Evolutionary conservation across 345 rosid species (phyloP).

Genomic region (Ailanthus altissimus): DNA sequence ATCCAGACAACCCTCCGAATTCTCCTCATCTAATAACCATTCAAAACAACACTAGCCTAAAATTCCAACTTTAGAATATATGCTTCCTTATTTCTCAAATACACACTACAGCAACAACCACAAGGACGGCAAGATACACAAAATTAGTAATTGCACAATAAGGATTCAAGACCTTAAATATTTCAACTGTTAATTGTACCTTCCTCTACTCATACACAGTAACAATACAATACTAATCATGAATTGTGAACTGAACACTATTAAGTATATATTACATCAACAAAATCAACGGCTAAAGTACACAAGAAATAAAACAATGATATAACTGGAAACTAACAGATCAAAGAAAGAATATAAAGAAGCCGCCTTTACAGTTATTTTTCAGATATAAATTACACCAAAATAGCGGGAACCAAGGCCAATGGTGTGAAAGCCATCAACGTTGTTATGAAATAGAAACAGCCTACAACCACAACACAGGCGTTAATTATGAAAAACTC

Average conservation of each 20-base stretch:
- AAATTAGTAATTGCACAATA: not conserved
- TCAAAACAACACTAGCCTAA: slow-evolving; percentile 23
- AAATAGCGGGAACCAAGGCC: slow-evolving; percentile 5
- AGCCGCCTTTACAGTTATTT: slow-evolving; percentile 22
- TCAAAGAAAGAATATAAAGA: slow-evolving; percentile 27
- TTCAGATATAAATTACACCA: slow-evolving; percentile 21
- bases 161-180: slow-evolving; percentile 12
- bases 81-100: slow-evolving; percentile 24
- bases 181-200: slow-evolving; percentile 14
- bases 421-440: slow-evolving; percentile 14
- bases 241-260: not conserved
- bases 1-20: slow-evolving; percentile 52
- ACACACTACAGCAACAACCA: slow-evolving; percentile 27
- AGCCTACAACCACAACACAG: slow-evolving; percentile 19
- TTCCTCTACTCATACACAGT: slow-evolving; percentile 11
- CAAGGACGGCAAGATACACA: slow-evolving; percentile 25
- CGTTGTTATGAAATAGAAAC: slow-evolving; percentile 17
- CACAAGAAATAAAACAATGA: not conserved
- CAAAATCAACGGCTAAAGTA: not conserved
- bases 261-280: slow-evolving; percentile 8
- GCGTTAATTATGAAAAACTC: slow-evolving; percentile 22
- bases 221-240: slow-evolving; percentile 1
- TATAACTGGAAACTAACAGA: slow-evolving; percentile 26
- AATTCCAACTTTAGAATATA: slow-evolving; percentile 7
- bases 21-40: slow-evolving; percentile 50